These are phyloP conservation scores for Arachnopeziza araneosa DNA, from an alignment of 2,329 filamentous ascomycete species.

Conservation along the genomic window DNA sequence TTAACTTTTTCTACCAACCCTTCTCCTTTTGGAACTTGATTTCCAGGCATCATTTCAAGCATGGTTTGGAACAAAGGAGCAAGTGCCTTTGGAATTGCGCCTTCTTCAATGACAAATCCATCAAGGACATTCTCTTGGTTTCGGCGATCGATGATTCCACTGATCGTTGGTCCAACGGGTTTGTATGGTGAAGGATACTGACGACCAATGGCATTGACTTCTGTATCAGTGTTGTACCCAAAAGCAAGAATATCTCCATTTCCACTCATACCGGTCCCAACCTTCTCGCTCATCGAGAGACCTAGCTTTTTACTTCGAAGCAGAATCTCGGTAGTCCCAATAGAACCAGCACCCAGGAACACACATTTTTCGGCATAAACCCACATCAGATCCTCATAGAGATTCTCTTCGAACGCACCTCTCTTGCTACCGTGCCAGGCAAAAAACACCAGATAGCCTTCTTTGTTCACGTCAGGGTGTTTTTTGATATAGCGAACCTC, in stretches of 20 bases:
- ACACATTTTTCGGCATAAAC: slow-evolving; percentile 59
- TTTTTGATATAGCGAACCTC: slow-evolving; percentile 59
- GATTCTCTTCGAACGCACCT: slow-evolving; percentile 46
- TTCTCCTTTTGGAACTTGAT: slow-evolving; percentile 35
- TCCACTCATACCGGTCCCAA: slow-evolving; percentile 57
- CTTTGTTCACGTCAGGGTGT: slow-evolving; percentile 35
- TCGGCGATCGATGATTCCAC: slow-evolving; percentile 55
- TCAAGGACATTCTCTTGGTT: slow-evolving; percentile 48
- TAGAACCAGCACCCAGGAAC: slow-evolving; percentile 59
- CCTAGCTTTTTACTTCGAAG: slow-evolving; percentile 55
- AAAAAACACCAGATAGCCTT: slow-evolving; percentile 60
- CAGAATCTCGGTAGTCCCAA: slow-evolving; percentile 62
- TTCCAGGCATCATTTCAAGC: slow-evolving; percentile 48
- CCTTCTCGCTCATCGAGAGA: slow-evolving; percentile 48
- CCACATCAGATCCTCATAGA: slow-evolving; percentile 59
- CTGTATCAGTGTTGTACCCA: slow-evolving; percentile 54
- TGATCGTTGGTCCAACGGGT: slow-evolving; percentile 58
- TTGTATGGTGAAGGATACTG: slow-evolving; percentile 43
- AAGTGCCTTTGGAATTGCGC: slow-evolving; percentile 53
- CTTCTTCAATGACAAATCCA: slow-evolving; percentile 60
- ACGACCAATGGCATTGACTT: slow-evolving; percentile 51
- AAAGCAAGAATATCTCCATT: slow-evolving; percentile 64
- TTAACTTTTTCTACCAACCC: slow-evolving; percentile 39
- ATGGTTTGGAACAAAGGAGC: slow-evolving; percentile 50
- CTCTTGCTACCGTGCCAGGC: slow-evolving; percentile 57